phyloP scores from a whole-genome alignment of 495 filamentous ascomycete species.

The Talaromyces wortmannii region DNA sequence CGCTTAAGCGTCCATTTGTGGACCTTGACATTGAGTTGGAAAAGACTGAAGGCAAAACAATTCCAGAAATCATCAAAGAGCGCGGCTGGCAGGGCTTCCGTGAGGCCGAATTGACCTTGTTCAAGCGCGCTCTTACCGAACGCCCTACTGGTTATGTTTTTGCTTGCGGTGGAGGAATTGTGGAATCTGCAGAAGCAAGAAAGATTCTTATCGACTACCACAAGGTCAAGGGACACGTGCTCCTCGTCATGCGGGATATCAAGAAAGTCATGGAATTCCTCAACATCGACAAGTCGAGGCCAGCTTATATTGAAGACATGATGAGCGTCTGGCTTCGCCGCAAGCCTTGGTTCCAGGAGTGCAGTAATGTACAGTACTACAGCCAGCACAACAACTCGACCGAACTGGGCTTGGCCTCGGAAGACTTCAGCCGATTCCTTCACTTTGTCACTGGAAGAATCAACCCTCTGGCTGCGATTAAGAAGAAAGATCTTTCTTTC shows the following conservation, averaged over 20 bases:
- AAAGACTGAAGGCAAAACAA: constrained; percentile 57
- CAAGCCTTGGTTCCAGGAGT: constrained; percentile 86
- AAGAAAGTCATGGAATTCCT: constrained; percentile 86
- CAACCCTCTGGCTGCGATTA: constrained; percentile 56
- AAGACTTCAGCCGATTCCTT: constrained; percentile 78
- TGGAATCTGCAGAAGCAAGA: constrained; percentile 80
- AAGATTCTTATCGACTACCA: constrained; percentile 68
- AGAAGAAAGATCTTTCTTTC: constrained; percentile 72
- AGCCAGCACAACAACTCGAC: constrained; percentile 55
- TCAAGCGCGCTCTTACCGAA: constrained; percentile 66
- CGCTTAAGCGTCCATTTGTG: constrained; percentile 69
- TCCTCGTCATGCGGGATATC: constrained; percentile 83
- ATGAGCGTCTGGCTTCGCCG: constrained; percentile 86
- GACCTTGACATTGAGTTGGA: constrained; percentile 90
- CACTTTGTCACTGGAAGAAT: constrained; percentile 62
- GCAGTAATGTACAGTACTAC: constrained; percentile 93
- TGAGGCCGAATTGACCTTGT: constrained; percentile 66
- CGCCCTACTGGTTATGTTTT: constrained; percentile 73
- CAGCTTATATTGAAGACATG: constrained; percentile 92
- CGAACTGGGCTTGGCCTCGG: constrained; percentile 52
- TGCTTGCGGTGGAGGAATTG: constrained; percentile 89
- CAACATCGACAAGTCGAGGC: constrained; percentile 81
- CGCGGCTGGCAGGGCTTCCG: constrained; percentile 88
- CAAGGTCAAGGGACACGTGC: constrained; percentile 76
- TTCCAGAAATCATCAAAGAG: constrained; percentile 74